phyloP scores from a whole-genome alignment of 257 asterid species.

The Anisodus acutangulus region DNA sequence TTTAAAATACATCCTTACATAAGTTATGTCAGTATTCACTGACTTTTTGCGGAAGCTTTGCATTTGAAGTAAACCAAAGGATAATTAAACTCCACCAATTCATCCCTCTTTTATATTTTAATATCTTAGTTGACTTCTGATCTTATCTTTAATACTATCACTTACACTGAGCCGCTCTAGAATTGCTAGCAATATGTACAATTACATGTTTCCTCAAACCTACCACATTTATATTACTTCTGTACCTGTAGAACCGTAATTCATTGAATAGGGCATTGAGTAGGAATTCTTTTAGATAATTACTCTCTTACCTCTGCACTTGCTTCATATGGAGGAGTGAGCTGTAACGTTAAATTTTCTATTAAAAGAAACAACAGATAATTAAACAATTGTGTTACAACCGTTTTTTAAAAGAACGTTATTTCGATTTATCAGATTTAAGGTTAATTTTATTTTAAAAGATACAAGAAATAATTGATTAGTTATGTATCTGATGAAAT shows the following conservation, averaged over 20 bases:
- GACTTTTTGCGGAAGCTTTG: no score
- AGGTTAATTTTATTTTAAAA: no score
- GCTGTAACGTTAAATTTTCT: not conserved
- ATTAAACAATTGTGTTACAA: no score
- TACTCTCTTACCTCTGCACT: constrained; percentile 1
- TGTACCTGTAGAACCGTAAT: not conserved
- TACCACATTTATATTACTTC: not conserved
- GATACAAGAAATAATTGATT: not conserved
- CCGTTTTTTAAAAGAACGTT: no score
- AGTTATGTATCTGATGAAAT: not conserved
- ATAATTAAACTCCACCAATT: no score
- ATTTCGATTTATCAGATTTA: no score
- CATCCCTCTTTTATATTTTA: no score
- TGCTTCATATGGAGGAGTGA: not conserved
- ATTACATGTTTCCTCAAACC: not conserved
- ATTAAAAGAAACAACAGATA: no score
- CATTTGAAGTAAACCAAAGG: no score
- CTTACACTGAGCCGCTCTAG: not conserved
- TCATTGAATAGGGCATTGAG: not conserved
- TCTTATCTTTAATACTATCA: not conserved
- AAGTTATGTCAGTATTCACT: no score
- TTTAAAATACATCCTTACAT: no score
- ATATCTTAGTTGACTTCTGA: no score
- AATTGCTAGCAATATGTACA: constrained; percentile 11
- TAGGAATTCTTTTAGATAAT: not conserved